These are phyloP conservation scores for Bisporella sp. DNA, from an alignment of 2,329 filamentous ascomycete genomes.

Conservation along the genomic window DNA sequence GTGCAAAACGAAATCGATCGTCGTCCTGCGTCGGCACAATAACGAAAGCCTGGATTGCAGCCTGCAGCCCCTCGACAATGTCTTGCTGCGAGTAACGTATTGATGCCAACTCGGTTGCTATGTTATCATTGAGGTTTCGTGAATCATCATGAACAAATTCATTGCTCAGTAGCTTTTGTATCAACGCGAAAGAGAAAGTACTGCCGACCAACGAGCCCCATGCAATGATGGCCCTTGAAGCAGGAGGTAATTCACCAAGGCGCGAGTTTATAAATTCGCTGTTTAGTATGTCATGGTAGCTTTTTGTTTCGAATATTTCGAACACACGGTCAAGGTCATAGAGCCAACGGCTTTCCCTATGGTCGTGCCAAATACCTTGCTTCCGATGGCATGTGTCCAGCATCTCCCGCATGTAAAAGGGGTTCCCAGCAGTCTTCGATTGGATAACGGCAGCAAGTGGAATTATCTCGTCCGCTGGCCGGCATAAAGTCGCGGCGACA, in stretches of 20 bases:
- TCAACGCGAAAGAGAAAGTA: constrained; percentile 75
- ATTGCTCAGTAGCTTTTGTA: constrained; percentile 69
- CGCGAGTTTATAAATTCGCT: constrained; percentile 76
- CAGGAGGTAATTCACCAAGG: constrained; percentile 65
- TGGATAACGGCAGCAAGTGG: constrained; percentile 79
- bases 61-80: constrained; percentile 72
- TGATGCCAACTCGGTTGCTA: constrained; percentile 23
- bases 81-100: constrained; percentile 54
- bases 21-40: constrained; percentile 77
- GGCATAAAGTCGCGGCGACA: constrained; percentile 73
- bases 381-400: constrained; percentile 80
- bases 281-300: constrained; percentile 72
- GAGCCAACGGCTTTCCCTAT: constrained; percentile 73
- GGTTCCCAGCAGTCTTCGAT: constrained; percentile 63
- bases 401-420: constrained; percentile 89
- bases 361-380: constrained; percentile 86
- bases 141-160: constrained; percentile 54
- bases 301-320: constrained; percentile 71
- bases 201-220: constrained; percentile 83
- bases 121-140: constrained; percentile 29
- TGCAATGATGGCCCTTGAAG: constrained; percentile 70
- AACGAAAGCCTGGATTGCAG: constrained; percentile 71
- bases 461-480: constrained; percentile 63
- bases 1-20: constrained; percentile 79
- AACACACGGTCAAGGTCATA: constrained; percentile 84